These are phyloP conservation scores for Dactylellina parvicollis DNA, from an alignment of 2,329 filamentous ascomycete species.

Conservation along the genomic window DNA sequence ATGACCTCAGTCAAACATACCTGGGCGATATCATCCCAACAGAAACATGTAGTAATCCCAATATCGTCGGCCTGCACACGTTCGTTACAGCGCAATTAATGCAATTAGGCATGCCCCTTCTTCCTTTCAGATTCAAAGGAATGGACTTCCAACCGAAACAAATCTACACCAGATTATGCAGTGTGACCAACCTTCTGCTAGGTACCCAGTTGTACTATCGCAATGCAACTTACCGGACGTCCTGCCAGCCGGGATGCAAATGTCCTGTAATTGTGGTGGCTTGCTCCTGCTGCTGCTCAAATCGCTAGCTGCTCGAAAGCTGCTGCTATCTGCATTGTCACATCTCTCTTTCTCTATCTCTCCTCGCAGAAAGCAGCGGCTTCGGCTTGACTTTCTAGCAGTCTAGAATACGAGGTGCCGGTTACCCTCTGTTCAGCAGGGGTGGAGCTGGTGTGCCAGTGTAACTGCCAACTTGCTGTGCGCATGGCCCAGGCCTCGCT, in stretches of 20 bases:
- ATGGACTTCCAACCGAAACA: neutral
- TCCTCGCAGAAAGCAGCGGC: neutral
- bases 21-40: too few relatives aligned
- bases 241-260: neutral
- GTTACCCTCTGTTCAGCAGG: neutral
- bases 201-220: neutral
- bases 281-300: neutral
- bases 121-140: neutral
- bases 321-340: neutral
- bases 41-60: too few relatives aligned
- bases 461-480: neutral
- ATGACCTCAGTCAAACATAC: too few relatives aligned
- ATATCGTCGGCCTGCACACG: too few relatives aligned
- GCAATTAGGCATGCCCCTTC: too few relatives aligned
- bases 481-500: slow-evolving; percentile 15
- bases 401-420: neutral
- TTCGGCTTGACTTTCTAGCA: too few relatives aligned
- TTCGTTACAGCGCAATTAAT: too few relatives aligned
- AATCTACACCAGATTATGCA: slow-evolving; percentile 10
- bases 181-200: slow-evolving; percentile 11
- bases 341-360: neutral
- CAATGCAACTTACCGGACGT: neutral
- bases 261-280: neutral
- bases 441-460: neutral
- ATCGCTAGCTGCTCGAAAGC: neutral